Conservation (phyloP, 306 rosid genomes). For the Acmispon strigosus region DNA sequence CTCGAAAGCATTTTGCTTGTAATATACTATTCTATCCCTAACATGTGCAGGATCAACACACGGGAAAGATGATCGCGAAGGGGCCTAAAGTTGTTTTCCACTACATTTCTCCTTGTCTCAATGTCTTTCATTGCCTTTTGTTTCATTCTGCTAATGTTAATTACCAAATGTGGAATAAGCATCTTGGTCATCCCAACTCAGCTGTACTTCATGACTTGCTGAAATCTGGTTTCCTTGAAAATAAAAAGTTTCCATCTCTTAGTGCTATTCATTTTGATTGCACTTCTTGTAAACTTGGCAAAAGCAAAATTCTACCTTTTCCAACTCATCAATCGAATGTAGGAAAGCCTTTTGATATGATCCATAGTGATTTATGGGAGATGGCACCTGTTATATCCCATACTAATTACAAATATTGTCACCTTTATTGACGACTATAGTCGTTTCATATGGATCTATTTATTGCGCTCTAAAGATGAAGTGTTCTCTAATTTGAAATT, state of each 20-base stretch:
- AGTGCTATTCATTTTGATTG: neutral
- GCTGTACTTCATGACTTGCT: neutral
- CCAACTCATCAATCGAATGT: no score
- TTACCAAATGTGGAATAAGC: neutral
- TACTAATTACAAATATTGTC: no score
- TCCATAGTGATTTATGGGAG: neutral
- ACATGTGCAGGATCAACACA: no score
- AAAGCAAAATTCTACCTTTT: neutral
- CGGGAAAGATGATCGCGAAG: no score
- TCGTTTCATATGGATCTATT: no score
- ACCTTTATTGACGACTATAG: no score
- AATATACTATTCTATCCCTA: no score
- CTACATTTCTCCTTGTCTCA: neutral
- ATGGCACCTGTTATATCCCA: neutral
- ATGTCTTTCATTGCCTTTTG: neutral
- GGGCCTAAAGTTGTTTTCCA: neutral
- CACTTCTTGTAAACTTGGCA: neutral
- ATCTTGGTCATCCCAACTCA: neutral
- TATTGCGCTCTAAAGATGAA: no score
- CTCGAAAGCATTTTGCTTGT: no score
- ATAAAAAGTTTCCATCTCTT: neutral
- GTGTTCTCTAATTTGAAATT: no score
- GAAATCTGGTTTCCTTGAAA: neutral
- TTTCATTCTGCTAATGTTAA: no score
- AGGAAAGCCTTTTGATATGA: neutral